phyloP scores from a whole-genome alignment of 176 grass and related monocot genomes.

The Triticum urartu region DNA sequence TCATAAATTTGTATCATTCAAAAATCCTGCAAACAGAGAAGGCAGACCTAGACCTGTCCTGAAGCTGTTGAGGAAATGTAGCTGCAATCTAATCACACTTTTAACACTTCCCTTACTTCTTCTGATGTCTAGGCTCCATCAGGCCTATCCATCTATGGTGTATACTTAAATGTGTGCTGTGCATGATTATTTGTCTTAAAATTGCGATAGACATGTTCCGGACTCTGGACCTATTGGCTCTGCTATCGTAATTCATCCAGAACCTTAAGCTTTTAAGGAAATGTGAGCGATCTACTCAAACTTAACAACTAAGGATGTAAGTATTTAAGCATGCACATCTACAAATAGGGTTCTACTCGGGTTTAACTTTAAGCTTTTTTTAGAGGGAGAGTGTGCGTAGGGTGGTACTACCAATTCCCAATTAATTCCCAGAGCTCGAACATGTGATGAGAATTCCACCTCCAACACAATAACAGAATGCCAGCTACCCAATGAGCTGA shows the following conservation, averaged over 20 bases:
- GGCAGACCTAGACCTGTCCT: too few species aligned
- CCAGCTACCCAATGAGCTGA: not conserved
- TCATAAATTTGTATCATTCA: too few species aligned
- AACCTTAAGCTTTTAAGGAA: not conserved
- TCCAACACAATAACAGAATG: conserved; percentile 1
- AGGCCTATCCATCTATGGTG: not conserved
- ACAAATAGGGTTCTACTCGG: not conserved
- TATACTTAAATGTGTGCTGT: not conserved
- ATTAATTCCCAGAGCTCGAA: not conserved
- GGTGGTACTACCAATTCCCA: not conserved
- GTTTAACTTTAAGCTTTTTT: too few species aligned
- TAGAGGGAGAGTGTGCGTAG: not conserved
- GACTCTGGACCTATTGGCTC: not conserved
- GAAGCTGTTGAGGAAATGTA: too few species aligned
- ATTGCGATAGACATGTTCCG: not conserved
- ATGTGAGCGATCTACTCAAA: not conserved
- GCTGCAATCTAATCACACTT: too few species aligned
- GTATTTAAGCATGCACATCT: conserved; percentile 17
- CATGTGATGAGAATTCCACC: not conserved
- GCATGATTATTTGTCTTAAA: not conserved
- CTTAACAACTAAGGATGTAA: not conserved
- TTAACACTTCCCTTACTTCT: not conserved
- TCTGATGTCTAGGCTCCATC: not conserved
- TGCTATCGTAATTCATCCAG: not conserved
- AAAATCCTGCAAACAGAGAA: too few species aligned